phyloP scores from a whole-genome alignment of 2,329 filamentous ascomycete genomes.

The Byssoonygena ceratinophila region DNA sequence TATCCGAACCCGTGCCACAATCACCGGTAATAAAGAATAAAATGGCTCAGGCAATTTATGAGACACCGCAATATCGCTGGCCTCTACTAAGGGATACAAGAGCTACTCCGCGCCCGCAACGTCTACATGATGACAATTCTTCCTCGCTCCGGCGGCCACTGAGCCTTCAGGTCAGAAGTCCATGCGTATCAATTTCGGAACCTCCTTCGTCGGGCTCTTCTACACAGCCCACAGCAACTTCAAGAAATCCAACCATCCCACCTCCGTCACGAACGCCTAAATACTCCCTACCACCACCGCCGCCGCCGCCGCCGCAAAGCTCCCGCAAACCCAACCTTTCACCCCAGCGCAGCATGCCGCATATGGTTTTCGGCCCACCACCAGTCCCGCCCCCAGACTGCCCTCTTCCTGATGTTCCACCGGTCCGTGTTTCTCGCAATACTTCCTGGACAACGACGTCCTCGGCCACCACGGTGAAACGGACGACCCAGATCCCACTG shows the following conservation, averaged over 20 bases:
- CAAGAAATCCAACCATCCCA: background rate
- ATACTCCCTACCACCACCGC: background rate
- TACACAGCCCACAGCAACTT: no score
- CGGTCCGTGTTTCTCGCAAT: background rate
- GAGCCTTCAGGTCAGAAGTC: conserved; percentile 4
- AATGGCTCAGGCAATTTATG: background rate
- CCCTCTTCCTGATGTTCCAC: conserved; percentile 22
- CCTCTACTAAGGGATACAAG: background rate
- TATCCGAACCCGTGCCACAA: background rate
- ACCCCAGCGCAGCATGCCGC: conserved; percentile 18
- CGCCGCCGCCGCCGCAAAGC: background rate
- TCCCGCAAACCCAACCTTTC: conserved; percentile 8
- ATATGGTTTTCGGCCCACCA: conserved; percentile 20
- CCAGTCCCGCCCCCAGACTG: conserved; percentile 22
- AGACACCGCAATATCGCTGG: background rate
- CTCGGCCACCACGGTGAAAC: background rate
- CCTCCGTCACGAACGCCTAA: background rate
- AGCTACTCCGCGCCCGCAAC: background rate
- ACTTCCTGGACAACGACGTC: background rate
- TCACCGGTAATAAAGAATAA: background rate
- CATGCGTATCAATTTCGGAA: background rate
- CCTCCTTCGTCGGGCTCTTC: background rate
- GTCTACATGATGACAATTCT: background rate
- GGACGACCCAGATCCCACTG: background rate
- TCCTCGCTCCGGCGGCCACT: background rate